Evolutionary conservation across 768 basidiomycete genomes (phyloP).

Genomic region (Mrakia gelida): DNA sequence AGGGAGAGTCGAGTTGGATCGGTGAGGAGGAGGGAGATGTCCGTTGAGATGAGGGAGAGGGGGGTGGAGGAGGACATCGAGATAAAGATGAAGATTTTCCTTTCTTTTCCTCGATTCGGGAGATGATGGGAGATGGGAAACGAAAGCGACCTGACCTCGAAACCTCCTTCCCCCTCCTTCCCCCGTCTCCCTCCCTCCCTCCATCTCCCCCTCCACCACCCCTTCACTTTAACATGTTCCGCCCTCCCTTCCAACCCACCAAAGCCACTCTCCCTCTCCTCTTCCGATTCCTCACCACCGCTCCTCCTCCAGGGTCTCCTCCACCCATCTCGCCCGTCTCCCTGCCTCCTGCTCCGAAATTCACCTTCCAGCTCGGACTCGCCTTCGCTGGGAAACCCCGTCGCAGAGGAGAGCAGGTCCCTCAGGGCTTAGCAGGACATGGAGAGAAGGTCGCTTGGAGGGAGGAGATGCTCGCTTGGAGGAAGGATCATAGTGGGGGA

Average conservation of each 20-base stretch:
- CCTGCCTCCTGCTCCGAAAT: constrained; percentile 2
- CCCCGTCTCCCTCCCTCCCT: background rate
- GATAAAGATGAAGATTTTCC: background rate
- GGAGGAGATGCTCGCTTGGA: constrained; percentile 25
- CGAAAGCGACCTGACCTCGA: background rate
- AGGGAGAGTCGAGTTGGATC: background rate
- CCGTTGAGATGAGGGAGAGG: background rate
- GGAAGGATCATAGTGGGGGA: too few species aligned
- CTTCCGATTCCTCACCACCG: constrained; percentile 3
- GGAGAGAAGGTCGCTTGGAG: constrained; percentile 29
- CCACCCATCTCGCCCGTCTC: constrained; percentile 1
- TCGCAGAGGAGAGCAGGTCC: constrained; percentile 12
- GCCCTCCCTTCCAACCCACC: constrained; percentile 13
- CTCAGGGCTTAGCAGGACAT: constrained; percentile 8
- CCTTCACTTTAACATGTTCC: background rate
- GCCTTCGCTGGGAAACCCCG: constrained; percentile 30
- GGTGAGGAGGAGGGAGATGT: background rate
- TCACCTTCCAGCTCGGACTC: constrained; percentile 22
- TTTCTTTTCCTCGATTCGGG: background rate
- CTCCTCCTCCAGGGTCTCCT: background rate
- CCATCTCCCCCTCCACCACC: background rate
- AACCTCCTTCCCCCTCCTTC: too few species aligned
- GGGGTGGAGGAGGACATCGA: constrained; percentile 4
- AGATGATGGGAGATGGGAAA: background rate
- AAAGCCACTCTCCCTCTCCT: background rate